phyloP scores from a whole-genome alignment of 495 filamentous ascomycete genomes.

The Aspergillus homomorphus region DNA sequence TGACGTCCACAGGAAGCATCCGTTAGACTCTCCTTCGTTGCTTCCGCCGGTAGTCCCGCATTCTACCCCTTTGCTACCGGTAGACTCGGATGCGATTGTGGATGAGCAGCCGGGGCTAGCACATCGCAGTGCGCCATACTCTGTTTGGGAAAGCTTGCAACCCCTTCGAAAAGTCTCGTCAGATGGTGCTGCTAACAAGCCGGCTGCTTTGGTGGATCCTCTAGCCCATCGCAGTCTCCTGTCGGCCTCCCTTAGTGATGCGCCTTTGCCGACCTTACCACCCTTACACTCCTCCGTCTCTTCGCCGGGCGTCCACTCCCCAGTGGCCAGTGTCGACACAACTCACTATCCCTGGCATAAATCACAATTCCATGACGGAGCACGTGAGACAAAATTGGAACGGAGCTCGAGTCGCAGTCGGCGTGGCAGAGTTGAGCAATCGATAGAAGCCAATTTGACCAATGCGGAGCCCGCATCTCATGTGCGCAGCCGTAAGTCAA shows the following conservation, averaged over 20 bases:
- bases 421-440: constrained; percentile 65
- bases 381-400: constrained; percentile 23
- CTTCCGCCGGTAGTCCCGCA: constrained; percentile 30
- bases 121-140: constrained; percentile 14
- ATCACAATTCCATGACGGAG: constrained; percentile 18
- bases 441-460: constrained; percentile 75
- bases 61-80: constrained; percentile 30
- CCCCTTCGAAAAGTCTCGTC: constrained; percentile 19
- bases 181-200: constrained; percentile 26
- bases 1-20: constrained; percentile 41
- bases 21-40: constrained; percentile 31
- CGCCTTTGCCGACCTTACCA: constrained; percentile 18
- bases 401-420: constrained; percentile 44
- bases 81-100: constrained; percentile 27
- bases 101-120: constrained; percentile 23
- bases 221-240: constrained; percentile 28
- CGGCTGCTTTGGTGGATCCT: constrained; percentile 19
- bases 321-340: constrained; percentile 19
- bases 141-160: constrained; percentile 10
- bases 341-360: constrained; percentile 19
- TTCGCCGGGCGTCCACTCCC: constrained; percentile 18
- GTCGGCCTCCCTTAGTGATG: constrained; percentile 32
- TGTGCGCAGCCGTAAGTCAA: constrained; percentile 86
- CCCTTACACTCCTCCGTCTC: constrained; percentile 21
- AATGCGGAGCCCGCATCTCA: constrained; percentile 70